phyloP scores from a whole-genome alignment of 345 rosid genomes.

The Balakata baccata region DNA sequence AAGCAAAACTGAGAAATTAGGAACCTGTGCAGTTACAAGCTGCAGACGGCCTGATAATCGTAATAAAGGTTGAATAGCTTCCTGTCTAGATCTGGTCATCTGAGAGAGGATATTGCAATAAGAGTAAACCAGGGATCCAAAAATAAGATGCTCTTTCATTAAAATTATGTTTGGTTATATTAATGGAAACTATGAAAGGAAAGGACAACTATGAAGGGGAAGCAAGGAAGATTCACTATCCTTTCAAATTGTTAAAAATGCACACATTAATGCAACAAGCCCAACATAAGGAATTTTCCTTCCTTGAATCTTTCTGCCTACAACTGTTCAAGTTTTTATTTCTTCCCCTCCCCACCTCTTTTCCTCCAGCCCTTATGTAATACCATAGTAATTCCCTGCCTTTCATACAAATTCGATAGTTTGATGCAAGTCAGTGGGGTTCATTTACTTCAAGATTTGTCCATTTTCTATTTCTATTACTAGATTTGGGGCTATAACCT shows the following conservation, averaged over 20 bases:
- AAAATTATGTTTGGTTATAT: neutral
- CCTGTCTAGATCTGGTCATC: slow-evolving; percentile 59
- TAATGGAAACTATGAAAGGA: neutral
- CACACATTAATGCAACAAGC: neutral
- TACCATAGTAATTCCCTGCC: neutral
- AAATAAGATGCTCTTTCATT: neutral
- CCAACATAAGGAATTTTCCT: neutral
- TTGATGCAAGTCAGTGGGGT: too few species aligned
- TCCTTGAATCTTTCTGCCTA: neutral
- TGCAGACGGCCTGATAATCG: slow-evolving; percentile 81
- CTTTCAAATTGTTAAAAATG: neutral
- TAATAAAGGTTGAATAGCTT: slow-evolving; percentile 58
- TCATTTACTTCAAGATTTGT: neutral
- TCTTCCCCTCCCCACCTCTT: too few species aligned
- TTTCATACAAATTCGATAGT: neutral
- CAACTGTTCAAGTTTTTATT: too few species aligned
- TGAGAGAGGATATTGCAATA: slow-evolving; percentile 27
- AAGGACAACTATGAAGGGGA: neutral
- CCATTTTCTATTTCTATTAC: neutral
- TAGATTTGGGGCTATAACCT: neutral
- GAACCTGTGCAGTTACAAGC: slow-evolving; percentile 77
- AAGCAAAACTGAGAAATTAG: slow-evolving; percentile 10
- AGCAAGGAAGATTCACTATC: neutral
- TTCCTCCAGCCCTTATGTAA: too few species aligned
- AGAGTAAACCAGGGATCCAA: slow-evolving; percentile 3